Evolutionary conservation across 2,329 filamentous ascomycete species (phyloP).

Genomic region (Pseudofabraea citricarpa): DNA sequence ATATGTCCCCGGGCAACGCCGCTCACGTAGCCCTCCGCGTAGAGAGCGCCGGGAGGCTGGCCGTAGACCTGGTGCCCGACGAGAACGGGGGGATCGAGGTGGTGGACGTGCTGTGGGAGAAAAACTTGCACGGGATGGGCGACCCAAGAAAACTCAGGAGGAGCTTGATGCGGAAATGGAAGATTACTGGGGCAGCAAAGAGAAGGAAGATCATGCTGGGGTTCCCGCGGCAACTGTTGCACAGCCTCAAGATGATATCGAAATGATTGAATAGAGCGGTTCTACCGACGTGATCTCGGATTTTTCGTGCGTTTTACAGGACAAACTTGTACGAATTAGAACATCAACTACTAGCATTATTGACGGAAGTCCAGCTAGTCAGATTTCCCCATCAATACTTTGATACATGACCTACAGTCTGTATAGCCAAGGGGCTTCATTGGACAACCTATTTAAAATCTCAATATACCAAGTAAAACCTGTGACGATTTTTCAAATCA

Average conservation of each 20-base stretch:
- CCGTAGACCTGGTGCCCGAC: slow-evolving; percentile 42
- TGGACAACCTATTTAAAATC: too few species aligned
- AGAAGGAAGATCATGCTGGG: slow-evolving; percentile 24
- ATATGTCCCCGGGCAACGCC: slow-evolving; percentile 32
- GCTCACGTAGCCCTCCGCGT: slow-evolving; percentile 57
- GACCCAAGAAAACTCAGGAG: slow-evolving; percentile 79
- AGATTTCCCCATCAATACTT: too few species aligned
- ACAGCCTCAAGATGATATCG: slow-evolving; percentile 50
- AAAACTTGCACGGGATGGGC: slow-evolving; percentile 40
- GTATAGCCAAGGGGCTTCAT: too few species aligned
- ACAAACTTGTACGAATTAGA: too few species aligned
- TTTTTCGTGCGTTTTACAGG: too few species aligned
- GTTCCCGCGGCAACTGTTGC: slow-evolving; percentile 27
- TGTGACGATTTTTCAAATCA: too few species aligned
- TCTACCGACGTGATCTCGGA: too few species aligned
- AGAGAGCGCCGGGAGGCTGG: slow-evolving; percentile 45
- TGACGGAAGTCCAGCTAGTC: too few species aligned
- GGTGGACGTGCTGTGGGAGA: slow-evolving; percentile 35
- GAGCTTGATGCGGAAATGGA: slow-evolving; percentile 97
- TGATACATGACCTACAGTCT: too few species aligned
- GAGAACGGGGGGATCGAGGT: slow-evolving; percentile 32
- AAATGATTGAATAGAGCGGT: slow-evolving; percentile 60
- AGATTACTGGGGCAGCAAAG: slow-evolving; percentile 71
- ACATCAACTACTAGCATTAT: too few species aligned
- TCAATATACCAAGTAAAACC: too few species aligned